phyloP scores from a whole-genome alignment of 2,329 filamentous ascomycete genomes.

The Diplodia seriata region DNA sequence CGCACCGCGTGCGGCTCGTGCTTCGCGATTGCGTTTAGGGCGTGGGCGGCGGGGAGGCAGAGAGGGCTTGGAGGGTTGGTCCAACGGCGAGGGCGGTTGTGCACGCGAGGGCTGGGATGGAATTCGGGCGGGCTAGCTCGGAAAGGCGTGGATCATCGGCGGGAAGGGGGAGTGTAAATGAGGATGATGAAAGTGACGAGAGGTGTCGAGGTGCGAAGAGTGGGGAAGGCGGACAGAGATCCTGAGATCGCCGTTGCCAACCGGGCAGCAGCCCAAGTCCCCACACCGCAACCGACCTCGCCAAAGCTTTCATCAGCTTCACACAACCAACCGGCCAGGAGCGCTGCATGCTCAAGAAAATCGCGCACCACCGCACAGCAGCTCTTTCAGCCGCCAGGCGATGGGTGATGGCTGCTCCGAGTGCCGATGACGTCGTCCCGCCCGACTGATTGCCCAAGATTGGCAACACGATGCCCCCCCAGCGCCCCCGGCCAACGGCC shows the following conservation, averaged over 20 bases:
- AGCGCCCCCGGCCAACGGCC: neutral
- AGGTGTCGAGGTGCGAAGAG: neutral
- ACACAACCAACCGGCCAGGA: neutral
- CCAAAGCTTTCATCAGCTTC: neutral
- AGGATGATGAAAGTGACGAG: neutral
- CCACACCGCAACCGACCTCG: neutral
- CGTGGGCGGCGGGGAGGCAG: neutral
- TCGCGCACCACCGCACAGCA: neutral
- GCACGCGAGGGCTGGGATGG: neutral
- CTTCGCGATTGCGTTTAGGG: neutral
- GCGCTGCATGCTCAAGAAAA: neutral
- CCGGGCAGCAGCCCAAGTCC: neutral
- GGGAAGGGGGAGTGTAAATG: neutral
- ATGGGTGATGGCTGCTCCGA: neutral
- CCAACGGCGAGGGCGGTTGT: neutral
- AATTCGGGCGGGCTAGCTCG: neutral
- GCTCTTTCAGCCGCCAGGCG: neutral
- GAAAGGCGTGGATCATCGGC: neutral
- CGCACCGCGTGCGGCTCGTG: neutral
- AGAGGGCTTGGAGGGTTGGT: too few species aligned
- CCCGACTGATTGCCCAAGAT: slow-evolving; percentile 8
- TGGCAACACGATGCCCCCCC: neutral
- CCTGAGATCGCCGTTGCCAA: neutral
- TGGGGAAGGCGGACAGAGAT: neutral
- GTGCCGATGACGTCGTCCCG: slow-evolving; percentile 3